Evolutionary conservation across 73 alveolate genomes (phyloP).

Genomic region (Paramecium primaurelia): DNA sequence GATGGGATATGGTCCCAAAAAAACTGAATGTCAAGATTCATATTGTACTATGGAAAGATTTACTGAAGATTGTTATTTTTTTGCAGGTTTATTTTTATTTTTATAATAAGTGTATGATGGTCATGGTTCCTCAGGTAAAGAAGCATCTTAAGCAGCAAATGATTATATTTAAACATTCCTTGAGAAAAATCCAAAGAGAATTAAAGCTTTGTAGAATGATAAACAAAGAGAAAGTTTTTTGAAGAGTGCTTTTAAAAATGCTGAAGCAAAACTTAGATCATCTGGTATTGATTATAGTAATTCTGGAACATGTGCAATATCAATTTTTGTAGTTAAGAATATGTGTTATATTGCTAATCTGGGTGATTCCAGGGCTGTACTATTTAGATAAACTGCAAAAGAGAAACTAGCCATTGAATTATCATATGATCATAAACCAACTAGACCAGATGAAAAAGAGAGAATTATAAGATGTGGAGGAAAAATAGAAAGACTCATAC

Average conservation of each 20-base stretch:
- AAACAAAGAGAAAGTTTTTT: conserved; percentile 60
- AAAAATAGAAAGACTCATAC: conserved; percentile 67
- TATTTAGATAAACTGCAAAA: conserved; percentile 62
- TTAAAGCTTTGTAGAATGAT: conserved; percentile 47
- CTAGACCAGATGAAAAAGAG: conserved; percentile 77
- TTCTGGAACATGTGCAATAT: conserved; percentile 85
- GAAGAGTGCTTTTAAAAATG: conserved; percentile 59
- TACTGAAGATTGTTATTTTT: conserved; percentile 58
- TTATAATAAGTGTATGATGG: conserved; percentile 55
- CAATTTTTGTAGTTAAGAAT: conserved; percentile 73
- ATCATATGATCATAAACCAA: conserved; percentile 90
- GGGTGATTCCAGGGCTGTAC: conserved; percentile 94
- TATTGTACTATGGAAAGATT: conserved; percentile 59
- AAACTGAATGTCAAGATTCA: conserved; percentile 60
- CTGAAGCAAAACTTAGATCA: conserved; percentile 57
- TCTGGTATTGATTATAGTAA: conserved; percentile 65
- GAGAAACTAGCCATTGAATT: conserved; percentile 72
- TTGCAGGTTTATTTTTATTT: conserved; percentile 2
- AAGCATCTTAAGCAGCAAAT: conserved; percentile 62
- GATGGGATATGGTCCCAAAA: conserved; percentile 65
- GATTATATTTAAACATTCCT: conserved; percentile 59
- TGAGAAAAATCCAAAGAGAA: conserved; percentile 56
- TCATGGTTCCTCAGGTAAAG: conserved; percentile 64
- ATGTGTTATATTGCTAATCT: conserved; percentile 88
- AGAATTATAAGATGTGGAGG: conserved; percentile 76